Evolutionary conservation across 164 flowering plant species (phyloP), one percentile per base, ranked within the genome.

Genomic region (Magnolia officinalis): DNA sequence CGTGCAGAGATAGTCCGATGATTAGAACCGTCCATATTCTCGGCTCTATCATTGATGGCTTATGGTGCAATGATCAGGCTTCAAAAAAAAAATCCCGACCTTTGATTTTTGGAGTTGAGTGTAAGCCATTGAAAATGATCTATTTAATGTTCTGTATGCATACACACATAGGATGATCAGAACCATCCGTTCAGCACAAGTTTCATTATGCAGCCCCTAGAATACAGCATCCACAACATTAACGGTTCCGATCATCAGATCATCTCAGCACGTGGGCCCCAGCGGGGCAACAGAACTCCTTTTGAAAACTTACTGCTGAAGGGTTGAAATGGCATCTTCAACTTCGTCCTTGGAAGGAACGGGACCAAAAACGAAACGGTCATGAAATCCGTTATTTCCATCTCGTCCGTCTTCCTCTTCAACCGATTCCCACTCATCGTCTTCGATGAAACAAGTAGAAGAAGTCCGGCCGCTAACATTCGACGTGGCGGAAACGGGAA

Each of bases 271-370:
- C 4, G n/a, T 18, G 65, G 20, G 20, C 8, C 18, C 65, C 65
- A n/a, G 7, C 19, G 20, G 20, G 65, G 20, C 19, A 18, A 18
- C 19, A 49, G 51, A 65, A 58, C 0, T 55, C 29, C 11, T 72
- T 26, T 14, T 3, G 24, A 61, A 21, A 31, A 68, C 71, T 86
- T 81, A 91, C 95, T 82, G 87, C 63, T 89, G 87, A 78, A 91
- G 83, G 78, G 87, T 79, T 72, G 88, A 82, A 20, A 91, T 83
- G 31, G 91, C 91, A 73, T 51, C 72, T 29, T 84, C 84, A 7
- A 87, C 93, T 77, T 91, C 93, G 73, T 83, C 87, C 31, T 10
- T 3, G 31, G 93, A 88, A 50, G 95, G 95, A 85, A 86, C 90
- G 72, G 84, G 70, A 2, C 88, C 89, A 73, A 88, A 78, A 49